These are phyloP conservation scores for Larix sibirica DNA, from an alignment of 83 land plant genomes.

Conservation along the genomic window DNA sequence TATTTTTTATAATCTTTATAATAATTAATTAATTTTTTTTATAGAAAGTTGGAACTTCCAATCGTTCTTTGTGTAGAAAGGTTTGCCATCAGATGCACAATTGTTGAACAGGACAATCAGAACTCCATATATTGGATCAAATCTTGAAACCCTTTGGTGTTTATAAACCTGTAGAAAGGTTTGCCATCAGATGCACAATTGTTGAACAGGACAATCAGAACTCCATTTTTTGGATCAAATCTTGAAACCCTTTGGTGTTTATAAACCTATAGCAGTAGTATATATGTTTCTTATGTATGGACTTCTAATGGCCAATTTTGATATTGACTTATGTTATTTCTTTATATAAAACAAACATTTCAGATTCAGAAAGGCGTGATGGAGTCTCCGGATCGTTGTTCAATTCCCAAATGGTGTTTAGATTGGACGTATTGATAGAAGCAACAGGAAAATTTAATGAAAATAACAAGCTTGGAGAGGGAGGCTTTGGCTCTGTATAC, in stretches of 20 bases:
- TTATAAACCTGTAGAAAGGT: not conserved
- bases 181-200: too few relatives aligned
- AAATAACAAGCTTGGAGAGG: not conserved
- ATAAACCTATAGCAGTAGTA: not conserved
- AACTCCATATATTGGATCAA: not conserved
- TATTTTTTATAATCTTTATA: too few relatives aligned
- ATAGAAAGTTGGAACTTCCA: too few relatives aligned
- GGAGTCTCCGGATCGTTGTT: not conserved
- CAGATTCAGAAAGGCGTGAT: not conserved
- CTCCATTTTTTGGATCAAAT: not conserved
- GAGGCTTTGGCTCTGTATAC: constrained; percentile 3
- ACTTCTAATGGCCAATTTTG: not conserved
- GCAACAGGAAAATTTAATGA: not conserved
- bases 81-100: too few relatives aligned
- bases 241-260: not conserved
- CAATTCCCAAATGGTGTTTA: not conserved
- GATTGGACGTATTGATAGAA: not conserved
- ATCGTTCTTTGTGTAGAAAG: too few relatives aligned
- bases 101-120: too few relatives aligned
- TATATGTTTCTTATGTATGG: not conserved
- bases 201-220: too few relatives aligned
- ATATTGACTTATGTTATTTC: too few relatives aligned
- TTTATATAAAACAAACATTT: not conserved
- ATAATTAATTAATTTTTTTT: too few relatives aligned
- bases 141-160: not conserved